Evolutionary conservation across 306 rosid species (phyloP), one percentile per base, ranked within the genome.

Genomic region (Lupinus albus): DNA sequence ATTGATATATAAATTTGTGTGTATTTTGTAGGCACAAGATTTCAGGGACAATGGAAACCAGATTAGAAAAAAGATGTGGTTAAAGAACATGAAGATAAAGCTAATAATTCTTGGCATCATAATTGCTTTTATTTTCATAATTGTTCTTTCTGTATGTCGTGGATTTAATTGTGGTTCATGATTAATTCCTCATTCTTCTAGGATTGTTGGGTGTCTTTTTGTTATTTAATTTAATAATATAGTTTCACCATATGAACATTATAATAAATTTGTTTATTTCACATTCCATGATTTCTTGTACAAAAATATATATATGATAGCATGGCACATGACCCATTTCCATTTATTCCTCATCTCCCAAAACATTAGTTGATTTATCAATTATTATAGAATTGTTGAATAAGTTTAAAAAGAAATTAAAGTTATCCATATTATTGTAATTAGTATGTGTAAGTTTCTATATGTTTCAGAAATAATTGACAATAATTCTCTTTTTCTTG

Each of bases 31-130:
- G 97, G 95, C 92, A 39, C 84, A 81, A 72, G 89, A 61, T 70
- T 91, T 88, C 68, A 84, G 89, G 82, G 75, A 59, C 72, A 78
- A 76, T 18, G 91, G 87, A 81, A 67, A 80, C 67, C 75, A 81
- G 79, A 45, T 91, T 54, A 91, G 86, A 84, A 88, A 88, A 80
- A 86, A 88, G 86, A 88, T 91, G 97, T 91, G 95, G 97, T 49
- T 73, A 5, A 79, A 86, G 78, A 91, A 88, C 87, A 91, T 91
- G 97, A 91, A 88, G 85, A 80, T 83, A 60, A 91, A 88, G 85
- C 83, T 91, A 49, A 86, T 88, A 71, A 68, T 84, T 71, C 70
- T 88, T 77, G 95, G 68, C 21, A 86, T 88, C 81, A 3, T 91
- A 63, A 72, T 91, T 9, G 87, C 81, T n/a, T 44, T 91, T 73